A percentile compares a stretch with the other conserved stretches of the same genome.
Conservation (phyloP, 2,329 filamentous ascomycete species). For the Fusarium aywerte region DNA sequence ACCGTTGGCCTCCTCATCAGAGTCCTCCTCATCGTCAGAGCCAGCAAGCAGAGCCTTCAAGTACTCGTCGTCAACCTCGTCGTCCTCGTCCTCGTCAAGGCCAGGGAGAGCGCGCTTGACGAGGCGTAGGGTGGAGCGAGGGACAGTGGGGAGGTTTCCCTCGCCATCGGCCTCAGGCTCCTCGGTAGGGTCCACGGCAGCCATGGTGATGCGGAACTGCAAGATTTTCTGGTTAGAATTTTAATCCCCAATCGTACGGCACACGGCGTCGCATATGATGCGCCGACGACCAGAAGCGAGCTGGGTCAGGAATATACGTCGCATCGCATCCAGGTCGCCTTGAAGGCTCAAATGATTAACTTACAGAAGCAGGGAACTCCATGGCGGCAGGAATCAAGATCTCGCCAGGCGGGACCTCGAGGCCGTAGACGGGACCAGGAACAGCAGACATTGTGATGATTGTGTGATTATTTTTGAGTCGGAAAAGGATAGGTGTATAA, state of each 20-base stretch:
- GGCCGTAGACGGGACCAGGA: slow-evolving; percentile 87
- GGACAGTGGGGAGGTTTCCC: slow-evolving; percentile 68
- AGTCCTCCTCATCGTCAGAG: slow-evolving; percentile 62
- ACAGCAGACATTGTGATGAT: slow-evolving; percentile 64
- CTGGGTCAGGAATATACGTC: neutral
- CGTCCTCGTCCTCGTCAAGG: slow-evolving; percentile 68
- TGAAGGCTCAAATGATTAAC: slow-evolving; percentile 51
- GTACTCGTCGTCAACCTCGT: slow-evolving; percentile 75
- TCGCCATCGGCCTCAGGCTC: slow-evolving; percentile 73
- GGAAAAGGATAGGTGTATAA: slow-evolving; percentile 3
- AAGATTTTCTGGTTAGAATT: slow-evolving; percentile 35
- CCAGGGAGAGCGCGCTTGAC: slow-evolving; percentile 75
- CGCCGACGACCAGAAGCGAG: neutral
- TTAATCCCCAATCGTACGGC: neutral
- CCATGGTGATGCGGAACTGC: slow-evolving; percentile 98
- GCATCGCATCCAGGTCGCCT: neutral
- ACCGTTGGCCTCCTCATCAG: slow-evolving; percentile 76
- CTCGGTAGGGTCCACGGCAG: slow-evolving; percentile 91
- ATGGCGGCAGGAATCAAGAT: slow-evolving; percentile 81
- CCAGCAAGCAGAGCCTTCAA: slow-evolving; percentile 65
- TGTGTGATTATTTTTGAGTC: slow-evolving; percentile 3
- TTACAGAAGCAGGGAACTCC: slow-evolving; percentile 85
- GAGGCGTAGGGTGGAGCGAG: slow-evolving; percentile 90
- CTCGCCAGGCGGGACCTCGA: slow-evolving; percentile 88
- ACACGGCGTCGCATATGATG: slow-evolving; percentile 25